These are phyloP conservation scores for Dichomitus squalens DNA, from an alignment of 1,284 basidiomycete species.

Conservation along the genomic window DNA sequence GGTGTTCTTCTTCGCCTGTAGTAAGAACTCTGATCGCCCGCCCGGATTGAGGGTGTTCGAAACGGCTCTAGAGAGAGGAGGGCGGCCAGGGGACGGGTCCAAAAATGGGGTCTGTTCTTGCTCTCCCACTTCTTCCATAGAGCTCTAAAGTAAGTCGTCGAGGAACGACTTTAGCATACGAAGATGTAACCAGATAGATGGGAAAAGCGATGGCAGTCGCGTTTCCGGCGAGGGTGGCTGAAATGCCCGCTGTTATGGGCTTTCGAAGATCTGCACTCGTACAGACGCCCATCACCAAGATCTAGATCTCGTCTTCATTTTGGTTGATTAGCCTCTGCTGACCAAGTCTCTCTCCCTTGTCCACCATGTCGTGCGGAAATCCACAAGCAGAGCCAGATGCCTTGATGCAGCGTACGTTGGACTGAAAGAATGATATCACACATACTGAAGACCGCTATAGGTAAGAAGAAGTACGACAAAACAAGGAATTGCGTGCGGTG, in stretches of 20 bases:
- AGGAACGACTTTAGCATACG: not conserved
- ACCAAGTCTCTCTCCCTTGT: not conserved
- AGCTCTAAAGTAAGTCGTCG: not conserved
- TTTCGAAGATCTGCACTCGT: not conserved
- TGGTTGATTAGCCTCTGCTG: not conserved
- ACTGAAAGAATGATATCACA: not conserved
- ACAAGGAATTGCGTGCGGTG: conserved; percentile 70
- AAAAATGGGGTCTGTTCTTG: conserved; percentile 11
- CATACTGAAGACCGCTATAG: conserved; percentile 36
- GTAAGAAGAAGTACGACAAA: conserved; percentile 64
- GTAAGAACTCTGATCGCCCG: conserved; percentile 18
- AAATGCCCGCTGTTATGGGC: conserved; percentile 8
- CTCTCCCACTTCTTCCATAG: not conserved
- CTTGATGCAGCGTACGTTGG: conserved; percentile 62
- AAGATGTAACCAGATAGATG: not conserved
- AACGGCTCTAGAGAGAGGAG: conserved; percentile 21
- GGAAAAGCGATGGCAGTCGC: not conserved
- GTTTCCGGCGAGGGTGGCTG: conserved; percentile 7
- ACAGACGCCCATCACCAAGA: not conserved
- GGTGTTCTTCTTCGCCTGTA: conserved; percentile 66
- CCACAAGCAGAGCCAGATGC: conserved; percentile 57
- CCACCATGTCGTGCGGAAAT: conserved; percentile 52
- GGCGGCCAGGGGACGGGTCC: conserved; percentile 6
- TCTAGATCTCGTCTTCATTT: conserved; percentile 1
- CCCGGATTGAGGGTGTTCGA: conserved; percentile 16